Evolutionary conservation across 2,329 filamentous ascomycete species (phyloP), one percentile per base, ranked within the genome.

Genomic region (Penicillium sp.): DNA sequence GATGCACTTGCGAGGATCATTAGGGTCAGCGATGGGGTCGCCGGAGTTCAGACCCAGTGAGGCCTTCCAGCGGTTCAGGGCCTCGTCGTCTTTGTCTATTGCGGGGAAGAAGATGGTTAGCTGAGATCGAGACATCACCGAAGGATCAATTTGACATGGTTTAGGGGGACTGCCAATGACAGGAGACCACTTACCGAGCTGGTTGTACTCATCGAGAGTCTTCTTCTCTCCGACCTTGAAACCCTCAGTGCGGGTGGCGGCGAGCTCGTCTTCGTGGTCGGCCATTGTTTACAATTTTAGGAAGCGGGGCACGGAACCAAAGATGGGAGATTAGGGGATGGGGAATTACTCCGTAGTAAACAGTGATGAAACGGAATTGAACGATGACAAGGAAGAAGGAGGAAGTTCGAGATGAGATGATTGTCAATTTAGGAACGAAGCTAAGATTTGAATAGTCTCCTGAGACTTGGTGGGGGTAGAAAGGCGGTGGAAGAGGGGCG

Each of bases 221-320:
- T 97, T 95, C 86, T 96, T 96, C 82, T 96, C 89, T 61, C 89
- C 91, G 69, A 96, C 87, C 83, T 95, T 96, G 86, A 96, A 97
- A 70, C 92, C 92, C 76, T 91, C 86, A 60, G 91, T 96, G 76
- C 86, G 81, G 77, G 93, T 88, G 57, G 89, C 86, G 72, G 87
- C 79, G 61, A 92, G 83, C 66, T 97, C 92, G 55, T 95, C 89
- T 11, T 88, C 81, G 58, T 85, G 77, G 67, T 83, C 80, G 60
- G 84, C 78, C 86, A 89, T 89, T 64, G 63, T 78, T 72, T 46
- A 57, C 47, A 43, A 51, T 51, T 52, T 45, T 22, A 46, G 14
- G 28, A 39, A 41, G 53, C 44, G 42, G 59, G 53, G 51, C 45
- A 52, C 37, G 34, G 47, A 59, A 47, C 38, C 50, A 49, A 34